Evolutionary conservation across 2,329 filamentous ascomycete genomes (phyloP), one percentile per base, ranked within the genome.

Genomic region (Verticillium klebahnii): DNA sequence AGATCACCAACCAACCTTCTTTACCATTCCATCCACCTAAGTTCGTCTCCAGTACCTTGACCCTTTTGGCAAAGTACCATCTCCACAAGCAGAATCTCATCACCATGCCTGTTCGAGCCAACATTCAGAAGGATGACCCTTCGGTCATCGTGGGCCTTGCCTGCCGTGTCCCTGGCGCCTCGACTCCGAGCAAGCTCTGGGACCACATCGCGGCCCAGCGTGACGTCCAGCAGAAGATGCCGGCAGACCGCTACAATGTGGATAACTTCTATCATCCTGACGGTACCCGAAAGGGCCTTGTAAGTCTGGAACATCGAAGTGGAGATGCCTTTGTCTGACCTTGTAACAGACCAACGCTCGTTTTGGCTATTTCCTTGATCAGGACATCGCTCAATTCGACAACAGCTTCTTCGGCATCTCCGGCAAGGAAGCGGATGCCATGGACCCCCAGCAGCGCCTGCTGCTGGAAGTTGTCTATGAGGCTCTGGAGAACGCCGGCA

Each of bases 81-180:
- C 29, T 29, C 29, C 29, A 4, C 29, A 29, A 36, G 34, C 34
- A n/a, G 23, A 56, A 37, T 52, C 45, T 45, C 39, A 56, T 61
- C 65, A 65, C 57, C 58, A 69, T 68, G 66, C 61, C 64, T 62
- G 50, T 52, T 32, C 50, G 34, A 39, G 58, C 50, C 50, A 60
- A 56, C 60, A 9, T 45, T 25, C 56, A 57, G 55, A 63, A 32
- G 40, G 60, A 64, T 37, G 73, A 75, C 61, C 72, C 71, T 2
- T 68, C 70, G 32, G 73, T 72, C 56, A 70, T 75, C 25, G 66
- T 75, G 54, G 73, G 73, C 8, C 61, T 74, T 31, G 70, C 69
- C 25, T 71, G 72, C 36, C 66, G 67, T 15, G 69, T 73, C 31
- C 70, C 72, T 3, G 67, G 71, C 15, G 71, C 70, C 36, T 70